Evolutionary conservation across 2,329 filamentous ascomycete genomes (phyloP).

Genomic region (Claviceps pusilla): DNA sequence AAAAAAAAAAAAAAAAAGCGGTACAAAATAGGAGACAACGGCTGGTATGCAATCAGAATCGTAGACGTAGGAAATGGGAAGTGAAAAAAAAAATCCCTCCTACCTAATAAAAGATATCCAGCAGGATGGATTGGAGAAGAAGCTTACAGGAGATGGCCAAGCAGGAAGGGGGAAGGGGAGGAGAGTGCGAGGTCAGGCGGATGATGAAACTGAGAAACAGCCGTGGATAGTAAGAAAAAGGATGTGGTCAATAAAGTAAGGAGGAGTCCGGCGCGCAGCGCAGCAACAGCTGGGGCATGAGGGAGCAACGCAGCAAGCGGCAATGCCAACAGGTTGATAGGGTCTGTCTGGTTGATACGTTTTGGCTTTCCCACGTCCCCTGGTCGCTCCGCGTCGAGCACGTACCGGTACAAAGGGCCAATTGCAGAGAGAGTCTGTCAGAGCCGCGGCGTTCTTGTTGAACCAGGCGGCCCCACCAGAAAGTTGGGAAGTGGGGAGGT

Average conservation of each 20-base stretch:
- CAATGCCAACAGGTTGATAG: background rate
- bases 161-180: background rate
- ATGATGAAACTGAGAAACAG: background rate
- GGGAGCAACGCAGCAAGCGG: background rate
- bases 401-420: conserved; percentile 1
- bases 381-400: background rate
- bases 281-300: background rate
- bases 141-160: background rate
- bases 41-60: conserved; percentile 4
- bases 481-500: conserved; percentile 8
- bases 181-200: background rate
- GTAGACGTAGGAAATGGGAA: conserved; percentile 8
- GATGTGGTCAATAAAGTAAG: background rate
- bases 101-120: conserved; percentile 11
- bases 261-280: background rate
- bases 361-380: background rate
- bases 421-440: background rate
- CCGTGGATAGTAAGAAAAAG: background rate
- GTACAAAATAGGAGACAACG: conserved; percentile 5
- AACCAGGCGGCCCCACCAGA: conserved; percentile 20
- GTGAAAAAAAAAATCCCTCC: conserved; percentile 10
- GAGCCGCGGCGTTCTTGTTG: conserved; percentile 17
- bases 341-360: background rate
- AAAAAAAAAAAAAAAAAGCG: background rate
- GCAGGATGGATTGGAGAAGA: conserved; percentile 2